Conservation (phyloP, 2,329 filamentous ascomycete genomes). For the Alternaria infectoria region DNA sequence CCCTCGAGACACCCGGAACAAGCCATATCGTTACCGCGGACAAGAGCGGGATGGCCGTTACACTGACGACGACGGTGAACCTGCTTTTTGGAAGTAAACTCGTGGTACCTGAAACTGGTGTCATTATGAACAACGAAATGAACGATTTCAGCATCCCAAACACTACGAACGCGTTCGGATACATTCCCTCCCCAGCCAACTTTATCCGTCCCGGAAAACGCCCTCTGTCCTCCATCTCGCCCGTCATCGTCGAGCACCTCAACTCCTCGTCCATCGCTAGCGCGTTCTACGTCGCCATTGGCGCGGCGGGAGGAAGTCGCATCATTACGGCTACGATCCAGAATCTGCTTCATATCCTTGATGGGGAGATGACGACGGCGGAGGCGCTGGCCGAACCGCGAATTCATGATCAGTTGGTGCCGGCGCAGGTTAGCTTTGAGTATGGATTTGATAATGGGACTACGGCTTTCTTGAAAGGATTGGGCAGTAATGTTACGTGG, state of each 20-base stretch:
- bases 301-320: constrained; percentile 79
- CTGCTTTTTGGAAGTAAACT: constrained; percentile 81
- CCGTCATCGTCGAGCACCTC: constrained; percentile 72
- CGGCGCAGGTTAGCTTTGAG: constrained; percentile 73
- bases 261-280: constrained; percentile 56
- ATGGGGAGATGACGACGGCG: constrained; percentile 65
- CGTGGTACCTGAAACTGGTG: constrained; percentile 80
- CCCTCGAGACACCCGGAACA: constrained; percentile 74
- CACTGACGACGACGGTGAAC: constrained; percentile 87
- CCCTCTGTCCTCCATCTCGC: constrained; percentile 81
- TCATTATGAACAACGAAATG: constrained; percentile 70
- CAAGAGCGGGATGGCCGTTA: constrained; percentile 73
- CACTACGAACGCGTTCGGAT: constrained; percentile 80
- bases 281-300: constrained; percentile 69
- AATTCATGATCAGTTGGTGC: constrained; percentile 82
- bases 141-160: constrained; percentile 78
- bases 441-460: constrained; percentile 70
- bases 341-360: constrained; percentile 74
- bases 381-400: constrained; percentile 71
- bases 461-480: constrained; percentile 65
- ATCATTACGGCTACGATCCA: constrained; percentile 84
- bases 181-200: constrained; percentile 79
- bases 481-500: constrained; percentile 76
- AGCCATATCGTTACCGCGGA: constrained; percentile 78
- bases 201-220: constrained; percentile 82